phyloP scores from a whole-genome alignment of 306 rosid genomes.

The Canavalia ensiformis region DNA sequence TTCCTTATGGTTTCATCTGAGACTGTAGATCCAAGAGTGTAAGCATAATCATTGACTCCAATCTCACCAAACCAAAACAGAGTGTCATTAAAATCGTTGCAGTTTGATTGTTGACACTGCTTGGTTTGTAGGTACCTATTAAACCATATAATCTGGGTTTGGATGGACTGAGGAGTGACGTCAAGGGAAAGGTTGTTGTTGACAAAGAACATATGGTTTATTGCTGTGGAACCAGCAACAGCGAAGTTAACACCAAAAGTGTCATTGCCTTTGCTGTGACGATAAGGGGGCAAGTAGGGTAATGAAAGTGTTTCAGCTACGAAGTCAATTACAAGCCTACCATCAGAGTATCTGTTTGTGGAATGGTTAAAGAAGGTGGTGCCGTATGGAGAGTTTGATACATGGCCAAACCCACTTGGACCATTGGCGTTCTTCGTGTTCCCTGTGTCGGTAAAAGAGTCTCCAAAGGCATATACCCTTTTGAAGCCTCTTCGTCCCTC shows the following conservation, averaged over 20 bases:
- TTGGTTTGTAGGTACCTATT: constrained; percentile 62
- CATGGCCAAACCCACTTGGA: constrained; percentile 89
- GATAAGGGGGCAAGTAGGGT: constrained; percentile 78
- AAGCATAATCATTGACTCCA: constrained; percentile 97
- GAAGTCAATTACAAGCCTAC: constrained; percentile 89
- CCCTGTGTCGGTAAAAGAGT: constrained; percentile 97
- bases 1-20: constrained; percentile 62
- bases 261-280: constrained; percentile 44
- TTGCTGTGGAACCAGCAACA: constrained; percentile 92
- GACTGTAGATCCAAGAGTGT: constrained; percentile 74
- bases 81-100: constrained; percentile 67
- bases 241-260: constrained; percentile 88
- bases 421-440: constrained; percentile 75
- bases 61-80: constrained; percentile 97
- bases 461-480: constrained; percentile 86
- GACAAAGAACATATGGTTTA: constrained; percentile 77
- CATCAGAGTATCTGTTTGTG: constrained; percentile 89
- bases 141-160: constrained; percentile 85
- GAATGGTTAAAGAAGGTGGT: constrained; percentile 82
- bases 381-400: constrained; percentile 79
- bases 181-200: constrained; percentile 77
- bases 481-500: constrained; percentile 62
- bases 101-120: constrained; percentile 53
- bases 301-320: constrained; percentile 74
- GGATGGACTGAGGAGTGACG: constrained; percentile 77